Conservation (phyloP, 768 basidiomycete species). For the Kwoniella bestiolae region DNA sequence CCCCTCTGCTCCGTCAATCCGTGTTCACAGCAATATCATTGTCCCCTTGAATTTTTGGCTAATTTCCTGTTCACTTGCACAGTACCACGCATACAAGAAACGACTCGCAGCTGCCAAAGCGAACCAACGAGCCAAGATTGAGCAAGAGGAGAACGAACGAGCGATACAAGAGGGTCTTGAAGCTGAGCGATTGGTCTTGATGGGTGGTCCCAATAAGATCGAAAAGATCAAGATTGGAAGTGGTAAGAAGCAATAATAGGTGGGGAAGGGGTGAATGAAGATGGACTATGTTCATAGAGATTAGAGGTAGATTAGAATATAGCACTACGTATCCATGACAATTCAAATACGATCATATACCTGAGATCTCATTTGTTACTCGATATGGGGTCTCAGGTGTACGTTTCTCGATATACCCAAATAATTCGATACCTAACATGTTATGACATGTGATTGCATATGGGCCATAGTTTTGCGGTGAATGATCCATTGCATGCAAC, state of each 20-base stretch:
- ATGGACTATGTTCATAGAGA: neutral
- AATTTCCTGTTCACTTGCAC: neutral
- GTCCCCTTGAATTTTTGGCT: no score
- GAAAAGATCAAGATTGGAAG: conserved; percentile 22
- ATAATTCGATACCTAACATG: neutral
- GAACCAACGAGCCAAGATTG: conserved; percentile 58
- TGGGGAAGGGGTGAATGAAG: neutral
- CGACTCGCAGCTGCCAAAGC: conserved; percentile 65
- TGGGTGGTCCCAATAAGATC: conserved; percentile 45
- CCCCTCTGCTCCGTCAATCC: no score
- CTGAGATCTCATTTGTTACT: neutral
- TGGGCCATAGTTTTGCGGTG: neutral
- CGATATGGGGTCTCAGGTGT: no score
- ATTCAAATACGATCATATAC: neutral
- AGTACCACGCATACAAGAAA: conserved; percentile 76
- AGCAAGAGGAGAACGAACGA: conserved; percentile 75
- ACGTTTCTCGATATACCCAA: neutral
- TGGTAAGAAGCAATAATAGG: conserved; percentile 21
- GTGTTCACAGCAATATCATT: no score
- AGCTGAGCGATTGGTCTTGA: conserved; percentile 48
- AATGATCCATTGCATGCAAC: neutral
- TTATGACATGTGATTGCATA: neutral
- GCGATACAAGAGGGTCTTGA: conserved; percentile 88
- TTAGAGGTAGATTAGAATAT: no score
- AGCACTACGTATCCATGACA: no score